These are phyloP conservation scores for Trichothecium roseum DNA, from an alignment of 2,329 filamentous ascomycete species.

Conservation along the genomic window DNA sequence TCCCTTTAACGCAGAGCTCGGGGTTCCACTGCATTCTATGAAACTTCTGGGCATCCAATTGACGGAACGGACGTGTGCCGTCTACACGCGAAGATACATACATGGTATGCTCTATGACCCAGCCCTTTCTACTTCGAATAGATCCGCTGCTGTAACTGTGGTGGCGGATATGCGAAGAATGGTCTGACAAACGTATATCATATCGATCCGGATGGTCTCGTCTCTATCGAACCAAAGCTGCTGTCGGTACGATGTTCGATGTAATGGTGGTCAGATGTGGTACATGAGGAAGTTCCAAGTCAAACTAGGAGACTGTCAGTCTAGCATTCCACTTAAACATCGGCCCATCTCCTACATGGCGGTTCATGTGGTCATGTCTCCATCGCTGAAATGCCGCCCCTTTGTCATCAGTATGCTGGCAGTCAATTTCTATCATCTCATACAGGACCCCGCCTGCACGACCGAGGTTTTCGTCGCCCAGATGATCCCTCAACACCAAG, in stretches of 20 bases:
- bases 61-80: constrained; percentile 25
- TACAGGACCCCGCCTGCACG: constrained; percentile 33
- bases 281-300: constrained; percentile 34
- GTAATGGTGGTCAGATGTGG: constrained; percentile 35
- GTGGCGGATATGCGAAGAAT: constrained; percentile 16
- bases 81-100: constrained; percentile 26
- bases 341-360: constrained; percentile 22
- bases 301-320: constrained; percentile 16
- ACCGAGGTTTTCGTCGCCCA: constrained; percentile 33
- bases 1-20: constrained; percentile 16
- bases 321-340: background rate
- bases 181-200: constrained; percentile 28
- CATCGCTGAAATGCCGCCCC: constrained; percentile 35
- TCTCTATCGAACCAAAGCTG: constrained; percentile 24
- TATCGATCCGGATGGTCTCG: constrained; percentile 25
- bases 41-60: constrained; percentile 26
- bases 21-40: constrained; percentile 30
- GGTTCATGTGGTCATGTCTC: constrained; percentile 31
- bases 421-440: constrained; percentile 35
- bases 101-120: constrained; percentile 32
- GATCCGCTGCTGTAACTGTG: constrained; percentile 18
- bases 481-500: constrained; percentile 28
- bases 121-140: constrained; percentile 27
- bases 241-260: constrained; percentile 27
- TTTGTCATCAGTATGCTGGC: constrained; percentile 30